A percentile compares a stretch with the other conserved stretches of the same genome.
These are phyloP conservation scores for Tetrahymena thermophila DNA, from an alignment of 73 alveolate species.

Conservation along the genomic window DNA sequence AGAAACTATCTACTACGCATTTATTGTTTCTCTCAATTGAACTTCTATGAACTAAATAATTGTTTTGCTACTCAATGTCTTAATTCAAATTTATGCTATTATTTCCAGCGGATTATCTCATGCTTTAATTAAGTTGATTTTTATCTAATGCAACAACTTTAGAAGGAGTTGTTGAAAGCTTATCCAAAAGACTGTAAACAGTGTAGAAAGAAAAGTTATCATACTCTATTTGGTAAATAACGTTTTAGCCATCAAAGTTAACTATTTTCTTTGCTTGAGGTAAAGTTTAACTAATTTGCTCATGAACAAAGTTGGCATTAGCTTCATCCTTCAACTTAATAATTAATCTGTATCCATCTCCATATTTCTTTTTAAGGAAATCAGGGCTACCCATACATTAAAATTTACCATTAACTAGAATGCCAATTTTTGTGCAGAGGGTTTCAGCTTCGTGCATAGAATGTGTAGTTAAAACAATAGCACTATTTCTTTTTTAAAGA, in stretches of 20 bases:
- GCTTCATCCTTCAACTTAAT: conserved; percentile 62
- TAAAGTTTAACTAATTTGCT: conserved; percentile 53
- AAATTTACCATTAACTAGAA: conserved; percentile 73
- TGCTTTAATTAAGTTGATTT: background rate
- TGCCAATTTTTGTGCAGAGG: conserved; percentile 81
- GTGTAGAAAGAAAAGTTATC: background rate
- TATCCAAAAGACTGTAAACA: background rate
- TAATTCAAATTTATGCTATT: background rate
- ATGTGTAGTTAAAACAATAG: conserved; percentile 84
- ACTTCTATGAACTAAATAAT: background rate
- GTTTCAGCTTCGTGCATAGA: conserved; percentile 93
- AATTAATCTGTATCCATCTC: conserved; percentile 72
- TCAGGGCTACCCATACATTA: conserved; percentile 78
- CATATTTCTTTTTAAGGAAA: conserved; percentile 76
- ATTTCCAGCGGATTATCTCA: background rate
- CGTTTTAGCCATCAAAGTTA: conserved; percentile 59
- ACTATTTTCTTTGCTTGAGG: conserved; percentile 46
- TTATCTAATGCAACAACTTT: background rate
- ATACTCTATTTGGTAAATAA: conserved; percentile 8
- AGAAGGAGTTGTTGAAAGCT: background rate
- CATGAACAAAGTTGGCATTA: conserved; percentile 62
- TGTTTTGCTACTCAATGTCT: background rate
- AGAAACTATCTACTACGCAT: background rate
- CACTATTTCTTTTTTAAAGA: conserved; percentile 22
- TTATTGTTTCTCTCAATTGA: background rate